Base-by-base conservation (phyloP, 2,329 filamentous ascomycete species). In the Zymoseptoria crescenta region DNA sequence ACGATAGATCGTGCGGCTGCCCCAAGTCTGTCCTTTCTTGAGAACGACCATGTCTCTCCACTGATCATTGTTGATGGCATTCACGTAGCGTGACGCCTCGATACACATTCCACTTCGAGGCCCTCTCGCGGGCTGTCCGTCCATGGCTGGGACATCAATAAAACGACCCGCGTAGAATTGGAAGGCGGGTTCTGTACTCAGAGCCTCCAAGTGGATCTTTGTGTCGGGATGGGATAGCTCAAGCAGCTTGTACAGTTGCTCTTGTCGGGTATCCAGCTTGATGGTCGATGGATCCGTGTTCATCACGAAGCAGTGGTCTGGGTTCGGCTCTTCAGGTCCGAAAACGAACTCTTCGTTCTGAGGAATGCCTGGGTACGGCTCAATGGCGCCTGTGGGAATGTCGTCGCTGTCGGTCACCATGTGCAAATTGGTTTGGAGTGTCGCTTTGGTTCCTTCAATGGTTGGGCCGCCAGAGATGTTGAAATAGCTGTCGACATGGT, bases 151-250 rank as follows among this genome's bases (percentile, higher is more conserved):
- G 10, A 96, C 87, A 67, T 94, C 78, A 65, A 95, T 91, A 70
- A 86, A 87, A 70, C 89, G 87, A 64, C 93, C 94, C 0, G 91
- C 95, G 76, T 97, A 97, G 77, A 96, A 96, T 74, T 97, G 93
- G 80, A 96, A 97, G 0, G 91, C 89, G 0, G 94, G 94, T 79
- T 97, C 93, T 0, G 93, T 97, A 78, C 89, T 94, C 69, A 85
- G 79, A 5, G 96, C 87, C 74, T 96, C 89, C 54, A 97, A 84
- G 72, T 95, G 87, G 65, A 96, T 81, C 63, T 85, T 84, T 28
- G 86, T 87, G 54, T 79, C 79, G 5, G 90, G 84, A 73, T 96
- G 90, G 73, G 82, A 83, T 59, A 94, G 88, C 24, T 83, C 78
- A 52, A 89, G 83, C 52, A 93, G 83, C 60, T 82, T 84, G 59